A percentile compares a stretch with the other conserved stretches of the same genome.
phyloP scores from a whole-genome alignment of 306 rosid genomes.

The Inga laurina region DNA sequence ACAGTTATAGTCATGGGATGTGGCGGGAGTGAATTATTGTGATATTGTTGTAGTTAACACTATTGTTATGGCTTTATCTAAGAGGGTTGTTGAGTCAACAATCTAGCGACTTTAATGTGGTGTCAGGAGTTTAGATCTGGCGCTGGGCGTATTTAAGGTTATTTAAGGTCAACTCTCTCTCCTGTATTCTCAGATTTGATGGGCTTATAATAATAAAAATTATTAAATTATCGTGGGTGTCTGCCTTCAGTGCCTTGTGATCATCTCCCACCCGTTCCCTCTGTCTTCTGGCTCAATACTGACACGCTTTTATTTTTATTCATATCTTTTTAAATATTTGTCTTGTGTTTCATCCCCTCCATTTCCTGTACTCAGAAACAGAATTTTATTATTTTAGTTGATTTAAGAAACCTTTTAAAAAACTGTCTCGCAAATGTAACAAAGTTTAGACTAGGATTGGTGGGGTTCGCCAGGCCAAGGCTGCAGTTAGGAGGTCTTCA shows the following conservation, averaged over 20 bases:
- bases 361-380: neutral
- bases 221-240: neutral
- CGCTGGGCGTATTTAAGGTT: neutral
- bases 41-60: neutral
- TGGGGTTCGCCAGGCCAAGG: neutral
- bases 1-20: neutral
- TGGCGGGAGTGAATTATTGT: neutral
- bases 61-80: neutral
- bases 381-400: no score
- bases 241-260: neutral
- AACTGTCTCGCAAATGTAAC: no score
- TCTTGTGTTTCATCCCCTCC: neutral
- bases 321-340: neutral
- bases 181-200: neutral
- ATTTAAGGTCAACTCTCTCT: neutral
- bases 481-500: neutral
- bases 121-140: neutral
- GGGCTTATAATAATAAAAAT: neutral
- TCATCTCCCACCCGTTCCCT: neutral
- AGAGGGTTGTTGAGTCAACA: neutral
- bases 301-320: neutral
- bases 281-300: neutral
- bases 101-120: neutral
- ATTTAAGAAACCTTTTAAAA: no score
- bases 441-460: neutral